Base-by-base conservation (phyloP, 768 basidiomycete species). In the Hygrophorus pudorinus region DNA sequence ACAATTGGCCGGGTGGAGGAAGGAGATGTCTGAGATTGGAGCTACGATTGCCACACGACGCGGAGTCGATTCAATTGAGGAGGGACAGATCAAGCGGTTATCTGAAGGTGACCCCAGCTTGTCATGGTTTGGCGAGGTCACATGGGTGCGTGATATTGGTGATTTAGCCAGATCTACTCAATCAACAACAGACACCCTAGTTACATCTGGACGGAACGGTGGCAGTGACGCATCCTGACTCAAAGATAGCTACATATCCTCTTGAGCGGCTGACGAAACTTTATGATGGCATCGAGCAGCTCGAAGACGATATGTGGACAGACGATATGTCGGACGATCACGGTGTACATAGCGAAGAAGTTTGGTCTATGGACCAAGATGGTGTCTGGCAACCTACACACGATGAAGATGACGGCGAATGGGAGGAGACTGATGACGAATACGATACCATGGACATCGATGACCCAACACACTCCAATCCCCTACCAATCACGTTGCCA, bases 91-190 rank as follows among this genome's bases (percentile, higher is more conserved):
- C 12, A 59, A 66, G 42, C 62, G 69, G 42, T 71, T 73, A 30
- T 50, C 50, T 20, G 50, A 49, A 27, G 63, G 60, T 41, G 71
- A 72, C 52, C 56, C 60, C 6, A 58, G 64, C 37, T 56, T 88
- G 17, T 64, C 70, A 36, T 97, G 92, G 92, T 78, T 87, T 44
- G 92, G 92, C 17, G 88, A 94, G 65, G 90, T 96, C 13, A 75
- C 73, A 24, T 75, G 72, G 59, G 90, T 78, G 62, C 40, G 77
- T 37, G 16, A 29, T 28, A 48, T 47, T 38, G 20, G 17, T 29
- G 6, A 39, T 12, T 30, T 11, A 20, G 37, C 52, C 44, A n/a
- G 36, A 20, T 46, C 49, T 38, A 35, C 31, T 48, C 21, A 48
- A 42, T 36, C 45, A 12, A 18, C 41, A 32, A 51, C 37, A 45